Base-by-base conservation (phyloP, 2,329 filamentous ascomycete genomes). In the Pseudogymnoascus sp. region DNA sequence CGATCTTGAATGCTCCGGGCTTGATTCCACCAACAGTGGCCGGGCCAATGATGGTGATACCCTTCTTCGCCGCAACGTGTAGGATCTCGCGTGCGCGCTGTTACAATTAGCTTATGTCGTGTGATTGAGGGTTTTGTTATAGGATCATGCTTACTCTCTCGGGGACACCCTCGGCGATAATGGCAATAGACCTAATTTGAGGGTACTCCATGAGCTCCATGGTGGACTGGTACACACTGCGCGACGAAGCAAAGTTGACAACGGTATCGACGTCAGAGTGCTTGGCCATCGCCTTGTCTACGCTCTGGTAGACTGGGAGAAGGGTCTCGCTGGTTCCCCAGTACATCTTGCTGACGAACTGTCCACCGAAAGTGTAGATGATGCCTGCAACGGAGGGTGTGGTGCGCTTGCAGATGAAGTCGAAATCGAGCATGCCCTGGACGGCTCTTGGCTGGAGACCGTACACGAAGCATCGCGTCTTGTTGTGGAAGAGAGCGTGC, bases 321-420 rank as follows among this genome's bases (percentile, higher is more conserved):
- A 99, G 88, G 68, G 95, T 99, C 85, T 99, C 95, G 82, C 92
- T 97, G 76, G 95, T 99, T 75, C 95, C 95, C 95, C 95, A 99
- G 90, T 99, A 99, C 95, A 99, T 97, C 88, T 99, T 99, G 88
- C 92, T 97, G 77, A 99, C 95, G 87, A 99, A 99, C 82, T 99
- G 95, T 71, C 95, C 95, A 77, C 95, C 95, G 76, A 99, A 99
- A 73, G 95, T 97, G 85, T 99, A 99, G 85, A 99, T 97, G 81
- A 99, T 97, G 77, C 93, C 95, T 70, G 95, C 95, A 65, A 99
- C 95, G 65, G 95, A 99, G 69, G 95, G 95, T 66, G 90, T 96
- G 76, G 87, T 85, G 74, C 95, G 91, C 87, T 97, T 97, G 92
- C 95, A 99, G 82, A 99, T 99, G 86, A 97, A 99, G 84, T 99